Conservation (phyloP, 495 filamentous ascomycete species). For the Penicillium herquei region DNA sequence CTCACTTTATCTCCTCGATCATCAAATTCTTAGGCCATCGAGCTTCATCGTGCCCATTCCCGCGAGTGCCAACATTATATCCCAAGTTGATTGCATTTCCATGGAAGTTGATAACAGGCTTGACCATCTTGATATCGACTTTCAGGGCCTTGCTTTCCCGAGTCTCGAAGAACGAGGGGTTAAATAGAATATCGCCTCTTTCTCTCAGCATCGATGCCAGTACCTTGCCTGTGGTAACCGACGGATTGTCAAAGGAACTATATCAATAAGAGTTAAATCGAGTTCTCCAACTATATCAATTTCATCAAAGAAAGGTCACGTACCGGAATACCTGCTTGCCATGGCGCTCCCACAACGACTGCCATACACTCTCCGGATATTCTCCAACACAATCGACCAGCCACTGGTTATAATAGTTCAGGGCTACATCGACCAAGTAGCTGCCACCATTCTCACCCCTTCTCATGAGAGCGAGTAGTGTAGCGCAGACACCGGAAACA, state of each 20-base stretch:
- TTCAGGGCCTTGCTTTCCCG: too few relatives aligned
- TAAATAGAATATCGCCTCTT: neutral
- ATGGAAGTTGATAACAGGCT: too few relatives aligned
- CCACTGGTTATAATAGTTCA: neutral
- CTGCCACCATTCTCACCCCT: neutral
- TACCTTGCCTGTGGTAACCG: neutral
- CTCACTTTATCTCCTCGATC: too few relatives aligned
- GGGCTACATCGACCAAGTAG: neutral
- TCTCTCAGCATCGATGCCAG: neutral
- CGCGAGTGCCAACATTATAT: too few relatives aligned
- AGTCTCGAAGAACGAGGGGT: neutral
- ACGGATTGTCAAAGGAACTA: neutral
- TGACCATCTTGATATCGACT: too few relatives aligned
- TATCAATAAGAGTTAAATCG: too few relatives aligned
- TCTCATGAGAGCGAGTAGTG: neutral
- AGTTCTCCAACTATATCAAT: too few relatives aligned
- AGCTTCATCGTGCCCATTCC: too few relatives aligned
- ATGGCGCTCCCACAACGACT: neutral
- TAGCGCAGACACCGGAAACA: neutral
- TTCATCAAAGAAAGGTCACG: too few relatives aligned
- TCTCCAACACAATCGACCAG: neutral
- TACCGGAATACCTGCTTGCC: neutral
- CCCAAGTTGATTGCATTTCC: too few relatives aligned
- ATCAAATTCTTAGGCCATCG: too few relatives aligned
- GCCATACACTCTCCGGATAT: neutral